Evolutionary conservation across 352 stramenopile genomes (phyloP), one percentile per base, ranked within the genome.

Genomic region (Phytophthora quininea): DNA sequence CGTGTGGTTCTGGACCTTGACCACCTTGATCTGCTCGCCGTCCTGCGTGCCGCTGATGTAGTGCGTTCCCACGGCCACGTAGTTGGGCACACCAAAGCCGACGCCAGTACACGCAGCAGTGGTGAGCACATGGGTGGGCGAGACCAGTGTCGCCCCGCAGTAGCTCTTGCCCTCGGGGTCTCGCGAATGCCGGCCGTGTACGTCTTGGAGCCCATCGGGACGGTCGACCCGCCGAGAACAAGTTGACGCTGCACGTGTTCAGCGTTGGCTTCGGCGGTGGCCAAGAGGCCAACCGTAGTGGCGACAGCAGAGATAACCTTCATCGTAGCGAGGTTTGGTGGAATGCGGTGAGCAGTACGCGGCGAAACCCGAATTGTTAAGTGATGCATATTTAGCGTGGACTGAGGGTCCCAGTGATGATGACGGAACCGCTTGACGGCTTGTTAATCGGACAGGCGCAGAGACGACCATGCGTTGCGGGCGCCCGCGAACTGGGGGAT

Each of bases 41-140:
- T 82, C 63, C 9, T 40, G 48, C 31, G 49, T 56, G 54, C 74
- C 76, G 42, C 46, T 76, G 4, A 71, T 4, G 60, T 67, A 82
- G 69, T 82, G 76, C 52, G 73, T 73, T 40, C 79, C 79, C 11
- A 85, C 56, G 1, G 66, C 59, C 4, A 74, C 74, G 52, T 73
- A 80, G n/a, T 60, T 54, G 53, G 74, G 71, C 14, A 15, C 14
- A 30, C 62, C 62, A 12, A 53, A 53, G 54, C 68, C 82, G 64
- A 81, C 69, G 14, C 71, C 74, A 4, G 73, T 55, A 43, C 71
- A 65, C 12, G 11, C 64, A 0, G 78, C 62, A 19, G 54, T 54
- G 73, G 82, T 82, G 64, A 86, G 78, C 48, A 29, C 43, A n/a
- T 30, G 19, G 43, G 15, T 49, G 15, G 43, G 43, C 43, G 15